Evolutionary conservation across 2,329 filamentous ascomycete genomes (phyloP).

Genomic region (Septoria linicola): DNA sequence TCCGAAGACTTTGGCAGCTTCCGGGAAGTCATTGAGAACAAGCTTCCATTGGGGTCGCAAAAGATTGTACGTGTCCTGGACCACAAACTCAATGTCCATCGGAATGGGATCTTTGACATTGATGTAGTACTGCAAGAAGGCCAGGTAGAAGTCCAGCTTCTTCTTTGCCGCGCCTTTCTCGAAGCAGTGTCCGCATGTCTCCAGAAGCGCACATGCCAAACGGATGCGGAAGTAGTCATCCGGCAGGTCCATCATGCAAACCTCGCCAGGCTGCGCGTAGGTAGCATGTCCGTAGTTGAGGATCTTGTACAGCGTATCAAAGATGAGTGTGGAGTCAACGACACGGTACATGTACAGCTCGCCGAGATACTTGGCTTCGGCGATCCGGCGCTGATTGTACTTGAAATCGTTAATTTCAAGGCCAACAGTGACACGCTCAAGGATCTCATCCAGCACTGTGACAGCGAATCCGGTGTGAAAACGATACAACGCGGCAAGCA

Average conservation of each 20-base stretch:
- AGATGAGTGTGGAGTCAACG: slow-evolving; percentile 91
- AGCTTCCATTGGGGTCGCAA: slow-evolving; percentile 92
- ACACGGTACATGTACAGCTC: slow-evolving; percentile 98
- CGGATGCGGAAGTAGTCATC: slow-evolving; percentile 97
- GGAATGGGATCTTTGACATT: slow-evolving; percentile 84
- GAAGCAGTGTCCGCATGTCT: slow-evolving; percentile 95
- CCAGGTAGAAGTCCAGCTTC: slow-evolving; percentile 96
- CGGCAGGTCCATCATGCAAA: slow-evolving; percentile 77
- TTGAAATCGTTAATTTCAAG: slow-evolving; percentile 97
- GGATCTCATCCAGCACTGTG: slow-evolving; percentile 83
- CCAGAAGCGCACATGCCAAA: slow-evolving; percentile 81
- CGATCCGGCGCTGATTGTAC: slow-evolving; percentile 89
- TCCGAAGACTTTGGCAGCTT: slow-evolving; percentile 79
- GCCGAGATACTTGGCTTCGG: slow-evolving; percentile 93
- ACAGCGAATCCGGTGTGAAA: slow-evolving; percentile 92
- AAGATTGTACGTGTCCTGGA: slow-evolving; percentile 85
- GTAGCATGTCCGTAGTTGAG: slow-evolving; percentile 85
- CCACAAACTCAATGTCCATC: slow-evolving; percentile 95
- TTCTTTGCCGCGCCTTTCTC: slow-evolving; percentile 91
- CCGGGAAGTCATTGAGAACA: slow-evolving; percentile 68
- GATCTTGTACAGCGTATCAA: slow-evolving; percentile 92
- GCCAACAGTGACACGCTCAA: slow-evolving; percentile 84
- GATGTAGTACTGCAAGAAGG: slow-evolving; percentile 96
- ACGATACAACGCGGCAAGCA: slow-evolving; percentile 82
- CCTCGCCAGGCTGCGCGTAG: slow-evolving; percentile 72